Base-by-base conservation (phyloP, 2,329 filamentous ascomycete genomes). In the Ilyonectria destructans region DNA sequence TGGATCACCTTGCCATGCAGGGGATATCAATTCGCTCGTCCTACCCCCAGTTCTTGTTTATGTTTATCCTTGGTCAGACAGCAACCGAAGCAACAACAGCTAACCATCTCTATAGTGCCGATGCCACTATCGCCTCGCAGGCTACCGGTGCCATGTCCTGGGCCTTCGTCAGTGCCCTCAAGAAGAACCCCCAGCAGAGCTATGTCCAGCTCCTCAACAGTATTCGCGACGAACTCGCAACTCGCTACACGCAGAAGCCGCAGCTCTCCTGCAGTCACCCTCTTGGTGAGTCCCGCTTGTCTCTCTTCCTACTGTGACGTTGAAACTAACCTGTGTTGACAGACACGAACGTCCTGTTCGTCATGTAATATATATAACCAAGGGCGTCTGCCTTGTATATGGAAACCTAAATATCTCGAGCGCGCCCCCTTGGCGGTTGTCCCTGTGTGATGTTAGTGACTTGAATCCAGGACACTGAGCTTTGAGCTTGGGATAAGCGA, bases 101-200 rank as follows among this genome's bases (percentile, higher is more conserved):
- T 77, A 69, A 76, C 70, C 26, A 51, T 17, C 3, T 21, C 62
- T 54, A 56, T 75, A 97, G 95, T 72, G 93, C 94, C 82, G 96
- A 99, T 80, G 95, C 96, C n/a, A 93, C 91, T 21, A 98, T 98
- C 75, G 90, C 88, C 40, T 92, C 95, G 58, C 89, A 98, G 82
- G 96, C 96, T 31, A 98, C 96, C 0, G 96, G 96, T 59, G 96
- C 96, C 78, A 98, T 99, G 96, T 97, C 95, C 1, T 98, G 93
- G 91, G 96, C 96, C 10, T 99, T 99, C 80, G 95, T 99, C 80
- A 92, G 87, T 6, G 92, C 95, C 49, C 88, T 99, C 74, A 96
- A 94, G 85, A 97, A 97, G 88, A 97, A 98, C 80, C 95, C 96
- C 0, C 95, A 98, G 79, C 96, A 99, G 85, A 98, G 95, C 85